These are phyloP conservation scores for Sugiyamaella castrensis DNA, from an alignment of 1,139 yeast species.

Conservation along the genomic window DNA sequence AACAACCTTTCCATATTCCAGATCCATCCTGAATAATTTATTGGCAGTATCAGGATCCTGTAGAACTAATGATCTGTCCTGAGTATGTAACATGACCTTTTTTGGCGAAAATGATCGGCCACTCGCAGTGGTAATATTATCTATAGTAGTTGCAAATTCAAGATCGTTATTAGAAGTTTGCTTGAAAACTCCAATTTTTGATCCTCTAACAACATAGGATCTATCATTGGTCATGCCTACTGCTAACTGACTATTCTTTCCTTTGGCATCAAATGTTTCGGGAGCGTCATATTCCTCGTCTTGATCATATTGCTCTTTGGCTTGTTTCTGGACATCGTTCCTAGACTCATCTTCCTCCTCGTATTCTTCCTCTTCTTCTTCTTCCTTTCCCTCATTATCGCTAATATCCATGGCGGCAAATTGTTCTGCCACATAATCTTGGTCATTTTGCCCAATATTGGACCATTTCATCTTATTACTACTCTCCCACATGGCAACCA, in stretches of 20 bases:
- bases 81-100: slow-evolving; percentile 70
- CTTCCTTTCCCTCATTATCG: slow-evolving; percentile 41
- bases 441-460: slow-evolving; percentile 43
- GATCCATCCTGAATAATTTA: slow-evolving; percentile 67
- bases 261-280: slow-evolving; percentile 34
- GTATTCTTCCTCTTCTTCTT: slow-evolving; percentile 32
- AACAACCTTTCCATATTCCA: slow-evolving; percentile 72
- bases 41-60: slow-evolving; percentile 49
- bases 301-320: slow-evolving; percentile 27
- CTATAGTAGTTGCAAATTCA: slow-evolving; percentile 65
- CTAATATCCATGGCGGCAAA: slow-evolving; percentile 43
- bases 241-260: slow-evolving; percentile 60
- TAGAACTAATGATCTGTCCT: slow-evolving; percentile 65
- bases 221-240: slow-evolving; percentile 70
- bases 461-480: slow-evolving; percentile 53
- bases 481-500: slow-evolving; percentile 60
- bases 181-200: slow-evolving; percentile 76
- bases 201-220: slow-evolving; percentile 74
- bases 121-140: slow-evolving; percentile 50
- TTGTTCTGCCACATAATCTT: slow-evolving; percentile 50
- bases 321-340: background rate
- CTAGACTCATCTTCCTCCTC: slow-evolving; percentile 11
- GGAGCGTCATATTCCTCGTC: slow-evolving; percentile 38
- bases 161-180: slow-evolving; percentile 52
- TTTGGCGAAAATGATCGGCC: slow-evolving; percentile 59